These are phyloP conservation scores for Ophidiomyces ophidiicola DNA, from an alignment of 2,329 filamentous ascomycete genomes.

Conservation along the genomic window DNA sequence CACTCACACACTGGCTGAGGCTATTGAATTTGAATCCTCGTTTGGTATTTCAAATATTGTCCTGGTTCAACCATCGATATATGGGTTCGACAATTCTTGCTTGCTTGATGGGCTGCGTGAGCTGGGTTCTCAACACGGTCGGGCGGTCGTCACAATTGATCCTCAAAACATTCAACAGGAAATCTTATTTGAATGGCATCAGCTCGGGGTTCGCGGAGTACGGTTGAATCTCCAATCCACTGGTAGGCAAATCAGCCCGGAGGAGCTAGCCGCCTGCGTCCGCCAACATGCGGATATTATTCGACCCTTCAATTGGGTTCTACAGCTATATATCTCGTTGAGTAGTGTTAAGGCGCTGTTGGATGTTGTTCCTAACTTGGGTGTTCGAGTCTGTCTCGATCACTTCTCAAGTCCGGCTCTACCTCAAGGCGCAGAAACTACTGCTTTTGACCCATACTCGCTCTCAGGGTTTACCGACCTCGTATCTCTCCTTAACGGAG, in stretches of 20 bases:
- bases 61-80: slow-evolving; percentile 51
- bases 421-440: slow-evolving; percentile 14
- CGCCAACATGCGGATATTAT: slow-evolving; percentile 41
- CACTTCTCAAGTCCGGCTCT: slow-evolving; percentile 46
- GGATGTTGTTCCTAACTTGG: slow-evolving; percentile 37
- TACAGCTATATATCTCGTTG: slow-evolving; percentile 48
- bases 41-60: slow-evolving; percentile 46
- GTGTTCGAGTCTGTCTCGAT: slow-evolving; percentile 46
- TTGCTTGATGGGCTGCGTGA: slow-evolving; percentile 42
- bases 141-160: slow-evolving; percentile 48
- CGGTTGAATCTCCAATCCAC: slow-evolving; percentile 48
- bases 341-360: slow-evolving; percentile 40
- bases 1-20: slow-evolving; percentile 40
- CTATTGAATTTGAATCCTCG: slow-evolving; percentile 39
- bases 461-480: slow-evolving; percentile 41
- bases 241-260: slow-evolving; percentile 31
- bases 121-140: slow-evolving; percentile 39
- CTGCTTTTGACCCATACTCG: slow-evolving; percentile 31
- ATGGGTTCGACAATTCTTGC: slow-evolving; percentile 49
- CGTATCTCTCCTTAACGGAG: slow-evolving; percentile 36
- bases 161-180: slow-evolving; percentile 29
- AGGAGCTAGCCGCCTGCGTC: slow-evolving; percentile 35
- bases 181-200: slow-evolving; percentile 43
- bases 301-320: slow-evolving; percentile 42
- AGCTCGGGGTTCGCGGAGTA: slow-evolving; percentile 46